Evolutionary conservation across 306 rosid genomes (phyloP), one percentile per base, ranked within the genome.

Genomic region (Glycine soja): DNA sequence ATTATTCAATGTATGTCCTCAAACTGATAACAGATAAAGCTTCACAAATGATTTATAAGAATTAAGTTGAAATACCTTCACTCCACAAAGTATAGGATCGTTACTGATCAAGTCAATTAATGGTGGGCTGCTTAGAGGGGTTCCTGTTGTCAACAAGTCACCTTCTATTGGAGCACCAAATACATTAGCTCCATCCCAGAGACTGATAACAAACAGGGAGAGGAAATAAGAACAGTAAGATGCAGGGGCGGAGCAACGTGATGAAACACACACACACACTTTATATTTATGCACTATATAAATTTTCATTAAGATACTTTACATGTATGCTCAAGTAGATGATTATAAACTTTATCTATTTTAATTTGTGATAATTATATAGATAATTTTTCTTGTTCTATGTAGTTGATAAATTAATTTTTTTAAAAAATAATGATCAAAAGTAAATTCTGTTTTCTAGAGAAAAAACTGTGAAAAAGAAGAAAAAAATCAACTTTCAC

Each of bases 71-170:
- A 75, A 79, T 78, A 95, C 99, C 98, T 95, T 93, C 85, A 89
- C 98, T 88, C 93, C 92, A 8, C 82, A 88, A 79, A 95, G 93
- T 81, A 93, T 83, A 75, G 98, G 94, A 85, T 95, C 99, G 2
- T 86, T 95, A 82, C 99, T 95, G 77, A 95, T 91, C 96, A 91
- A 72, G 85, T 93, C 94, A 77, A 95, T 74, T 86, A 95, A 88
- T 45, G 99, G 99, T 51, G 99, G 99, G 81, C 86, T 86, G 84
- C 85, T 50, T 46, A 95, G 91, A 66, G 99, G 97, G 81, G 96
- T 90, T 57, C 99, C 98, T 67, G 88, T 91, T 80, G 94, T 84
- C 88, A 95, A 46, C 57, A 78, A 71, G 80, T 88, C 97, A 54
- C 90, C 93, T 66, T 91, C 90, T 79, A 87, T 66, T 78, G 91